Evolutionary conservation across 2,329 filamentous ascomycete species (phyloP).

Genomic region (Neospermospora avenae): DNA sequence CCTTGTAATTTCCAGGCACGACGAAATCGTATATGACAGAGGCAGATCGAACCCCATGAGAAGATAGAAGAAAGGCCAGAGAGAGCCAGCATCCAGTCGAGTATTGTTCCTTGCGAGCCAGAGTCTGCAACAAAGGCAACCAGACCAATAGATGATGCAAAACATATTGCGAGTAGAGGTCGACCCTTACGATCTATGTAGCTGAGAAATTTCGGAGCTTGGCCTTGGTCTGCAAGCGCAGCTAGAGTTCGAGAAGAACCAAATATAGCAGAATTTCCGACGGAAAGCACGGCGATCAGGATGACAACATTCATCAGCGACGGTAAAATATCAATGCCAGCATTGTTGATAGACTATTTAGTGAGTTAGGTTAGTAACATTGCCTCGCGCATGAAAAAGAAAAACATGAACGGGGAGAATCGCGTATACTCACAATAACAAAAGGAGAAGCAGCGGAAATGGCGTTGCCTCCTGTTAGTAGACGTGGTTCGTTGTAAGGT

Average conservation of each 20-base stretch:
- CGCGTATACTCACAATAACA: slow-evolving; percentile 55
- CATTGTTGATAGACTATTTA: slow-evolving; percentile 69
- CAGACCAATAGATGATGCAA: slow-evolving; percentile 67
- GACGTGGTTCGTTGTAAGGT: slow-evolving; percentile 62
- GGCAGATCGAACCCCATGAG: slow-evolving; percentile 80
- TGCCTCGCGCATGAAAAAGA: not conserved
- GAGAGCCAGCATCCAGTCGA: slow-evolving; percentile 77
- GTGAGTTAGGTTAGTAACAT: not conserved
- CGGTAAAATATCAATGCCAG: slow-evolving; percentile 75
- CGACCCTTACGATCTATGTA: slow-evolving; percentile 84
- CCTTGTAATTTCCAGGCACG: slow-evolving; percentile 69
- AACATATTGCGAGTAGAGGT: slow-evolving; percentile 67
- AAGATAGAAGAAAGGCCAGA: slow-evolving; percentile 72
- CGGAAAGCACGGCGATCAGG: slow-evolving; percentile 82
- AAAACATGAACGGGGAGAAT: no score
- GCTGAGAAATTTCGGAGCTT: slow-evolving; percentile 71
- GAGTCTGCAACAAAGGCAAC: slow-evolving; percentile 74
- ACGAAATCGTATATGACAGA: slow-evolving; percentile 92
- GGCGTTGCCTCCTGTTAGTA: slow-evolving; percentile 57
- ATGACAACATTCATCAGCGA: slow-evolving; percentile 96
- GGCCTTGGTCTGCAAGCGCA: slow-evolving; percentile 82
- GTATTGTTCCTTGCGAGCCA: slow-evolving; percentile 50
- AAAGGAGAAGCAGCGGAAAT: slow-evolving; percentile 82
- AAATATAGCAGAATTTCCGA: slow-evolving; percentile 89
- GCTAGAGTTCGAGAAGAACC: slow-evolving; percentile 87